Evolutionary conservation across 2,329 filamentous ascomycete genomes (phyloP), one percentile per base, ranked within the genome.

Genomic region (Diplocarpon rosae): DNA sequence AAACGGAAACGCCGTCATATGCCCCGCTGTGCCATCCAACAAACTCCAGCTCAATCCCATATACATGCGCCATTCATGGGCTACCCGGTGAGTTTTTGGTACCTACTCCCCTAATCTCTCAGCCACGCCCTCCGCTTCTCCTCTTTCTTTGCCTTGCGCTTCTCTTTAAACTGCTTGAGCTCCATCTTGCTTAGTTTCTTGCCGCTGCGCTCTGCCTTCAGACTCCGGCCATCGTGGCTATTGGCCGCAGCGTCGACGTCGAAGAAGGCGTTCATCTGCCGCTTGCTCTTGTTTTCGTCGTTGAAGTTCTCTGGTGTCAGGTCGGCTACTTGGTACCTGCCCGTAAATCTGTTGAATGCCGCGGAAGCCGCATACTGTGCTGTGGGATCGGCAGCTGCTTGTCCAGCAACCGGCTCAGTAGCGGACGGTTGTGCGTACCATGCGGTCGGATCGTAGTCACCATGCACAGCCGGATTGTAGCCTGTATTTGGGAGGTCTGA

Each of bases 391-490:
- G 54, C 46, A 5, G 55, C 52, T 12, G 11, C 20, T 24, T 60
- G 49, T 11, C 51, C 51, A 6, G 64, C 53, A 0, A 61, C 46
- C n/a, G 61, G 55, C 6, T 64, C 63, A 33, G 65, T 52, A 10
- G 61, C 64, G 36, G 71, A 62, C 37, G 70, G 68, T 60, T 85
- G 75, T 10, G 92, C 90, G 62, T 98, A 98, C 69, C 88, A 85
- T n/a, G 92, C 90, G 48, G 82, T 92, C 3, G 89, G 88, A 59
- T 98, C 92, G 69, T 95, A 98, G 67, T 89, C 84, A 56, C 92
- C 92, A 63, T 98, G 92, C 37, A 98, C 90, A 17, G 87, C 85
- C 1, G 92, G 92, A 61, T 96, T 95, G 68, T 98, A 98, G 49
- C 90, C 88, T 1, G 31, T 40, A n/a, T 13, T 34, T 43, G 66